Conservation (phyloP, 805 yeast genomes). For the Yarrowia hollandica region DNA sequence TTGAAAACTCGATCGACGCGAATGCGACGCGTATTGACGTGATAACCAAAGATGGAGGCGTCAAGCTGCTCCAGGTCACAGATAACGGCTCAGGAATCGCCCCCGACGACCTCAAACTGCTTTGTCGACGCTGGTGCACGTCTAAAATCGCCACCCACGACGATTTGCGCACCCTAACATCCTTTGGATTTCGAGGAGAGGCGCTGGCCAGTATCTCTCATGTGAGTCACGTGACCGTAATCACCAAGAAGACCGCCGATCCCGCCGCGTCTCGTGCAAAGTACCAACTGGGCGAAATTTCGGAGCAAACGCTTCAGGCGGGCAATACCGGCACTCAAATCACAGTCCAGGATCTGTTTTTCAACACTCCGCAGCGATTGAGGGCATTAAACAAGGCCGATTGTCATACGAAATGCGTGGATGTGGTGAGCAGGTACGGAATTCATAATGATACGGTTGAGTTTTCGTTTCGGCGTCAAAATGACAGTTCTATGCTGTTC, state of each 20-base stretch:
- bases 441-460: conserved; percentile 70
- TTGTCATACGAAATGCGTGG: conserved; percentile 74
- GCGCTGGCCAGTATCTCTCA: conserved; percentile 94
- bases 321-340: conserved; percentile 87
- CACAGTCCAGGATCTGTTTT: conserved; percentile 83
- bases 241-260: conserved; percentile 63
- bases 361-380: conserved; percentile 78
- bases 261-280: conserved; percentile 69
- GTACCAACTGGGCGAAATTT: conserved; percentile 67
- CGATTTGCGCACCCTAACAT: conserved; percentile 66
- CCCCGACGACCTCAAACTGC: conserved; percentile 63
- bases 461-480: conserved; percentile 72
- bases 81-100: conserved; percentile 87
- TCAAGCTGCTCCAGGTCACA: conserved; percentile 78
- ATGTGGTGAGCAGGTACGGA: conserved; percentile 80
- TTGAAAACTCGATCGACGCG: conserved; percentile 93
- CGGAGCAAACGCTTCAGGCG: conserved; percentile 71
- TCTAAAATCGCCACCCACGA: conserved; percentile 75
- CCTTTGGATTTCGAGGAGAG: conserved; percentile 96
- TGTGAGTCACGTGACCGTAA: conserved; percentile 75
- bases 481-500: conserved; percentile 64
- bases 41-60: conserved; percentile 86
- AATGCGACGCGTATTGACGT: conserved; percentile 71
- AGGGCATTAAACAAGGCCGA: conserved; percentile 64
- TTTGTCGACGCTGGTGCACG: conserved; percentile 93